Evolutionary conservation across 345 rosid species (phyloP), one percentile per base, ranked within the genome.

Genomic region (Hypericum perforatum): DNA sequence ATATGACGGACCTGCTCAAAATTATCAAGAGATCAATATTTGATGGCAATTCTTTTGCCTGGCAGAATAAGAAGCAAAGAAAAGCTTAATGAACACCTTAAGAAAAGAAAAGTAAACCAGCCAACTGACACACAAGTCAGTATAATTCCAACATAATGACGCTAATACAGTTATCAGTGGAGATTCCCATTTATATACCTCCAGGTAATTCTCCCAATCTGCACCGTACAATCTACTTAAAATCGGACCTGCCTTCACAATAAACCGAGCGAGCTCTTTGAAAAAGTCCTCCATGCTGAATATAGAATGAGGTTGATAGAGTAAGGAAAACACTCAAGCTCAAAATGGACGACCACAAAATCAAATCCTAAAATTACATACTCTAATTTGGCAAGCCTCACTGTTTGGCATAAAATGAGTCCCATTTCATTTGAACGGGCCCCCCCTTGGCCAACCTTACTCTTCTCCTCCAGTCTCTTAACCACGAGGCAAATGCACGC

Each of bases 31-130:
- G 92, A 51, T 75, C 90, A 79, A 85, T 78, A 70, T 87, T 79
- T 14, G 90, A 79, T 67, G 81, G 94, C 75, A 82, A 45, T 76
- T 87, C 96, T 71, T 77, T 87, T 29, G 88, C 89, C 98, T 91
- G 68, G 56, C 60, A 7, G 61, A 63, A 52, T 6, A 29, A 51
- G 45, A 37, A 56, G 16, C 11, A 29, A 62, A 55, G 52, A 58
- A 49, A 49, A 46, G 59, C 32, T 47, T 16, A 36, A 53, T 54
- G 47, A 65, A 14, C 36, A 36, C 41, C 41, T 12, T 37, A 48
- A 45, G 12, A 14, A 66, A 52, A 54, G 11, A 53, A 60, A 43
- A 6, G 32, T 8, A 43, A 7, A 38, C 11, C 61, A 38, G 12
- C 14, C 15, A 7, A n/a, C 39, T 42, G 29, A 37, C n/a, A 14